Evolutionary conservation across 768 basidiomycete species (phyloP).

Genomic region (Tulasnella sp.): DNA sequence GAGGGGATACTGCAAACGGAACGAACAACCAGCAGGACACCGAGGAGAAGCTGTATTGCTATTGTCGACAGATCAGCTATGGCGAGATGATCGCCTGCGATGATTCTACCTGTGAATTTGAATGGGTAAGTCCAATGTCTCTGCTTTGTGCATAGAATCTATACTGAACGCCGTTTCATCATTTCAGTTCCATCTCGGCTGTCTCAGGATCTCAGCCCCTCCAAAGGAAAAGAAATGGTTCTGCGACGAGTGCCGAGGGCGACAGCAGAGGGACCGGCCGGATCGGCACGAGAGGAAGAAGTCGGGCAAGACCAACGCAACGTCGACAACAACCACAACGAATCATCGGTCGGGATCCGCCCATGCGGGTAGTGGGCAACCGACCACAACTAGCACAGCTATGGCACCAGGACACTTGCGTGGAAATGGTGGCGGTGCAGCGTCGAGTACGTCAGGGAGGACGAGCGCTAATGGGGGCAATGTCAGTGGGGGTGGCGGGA

Average conservation of each 20-base stretch:
- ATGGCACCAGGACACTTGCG: too few species aligned
- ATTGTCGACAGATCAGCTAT: constrained; percentile 27
- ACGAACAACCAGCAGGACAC: constrained; percentile 16
- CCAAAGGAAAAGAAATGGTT: constrained; percentile 17
- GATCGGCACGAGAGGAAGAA: not conserved
- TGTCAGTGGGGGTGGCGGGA: too few species aligned
- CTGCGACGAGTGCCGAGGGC: constrained; percentile 15
- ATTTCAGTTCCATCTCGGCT: constrained; percentile 17
- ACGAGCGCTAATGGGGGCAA: too few species aligned
- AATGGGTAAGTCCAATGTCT: constrained; percentile 29
- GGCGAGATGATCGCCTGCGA: constrained; percentile 34
- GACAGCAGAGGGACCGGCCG: not conserved
- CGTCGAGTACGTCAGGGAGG: too few species aligned
- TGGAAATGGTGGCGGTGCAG: too few species aligned
- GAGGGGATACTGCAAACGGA: constrained; percentile 8
- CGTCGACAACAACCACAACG: too few species aligned
- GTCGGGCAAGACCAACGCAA: not conserved
- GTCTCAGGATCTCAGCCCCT: constrained; percentile 9
- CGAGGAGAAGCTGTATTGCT: constrained; percentile 22
- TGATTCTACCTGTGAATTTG: constrained; percentile 27
- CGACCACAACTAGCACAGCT: too few species aligned
- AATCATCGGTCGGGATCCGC: too few species aligned
- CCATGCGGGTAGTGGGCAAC: too few species aligned
- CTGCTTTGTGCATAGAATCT: not conserved
- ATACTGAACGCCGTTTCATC: not conserved